Conservation (phyloP, 257 asterid genomes). For the Orobanche coerulescens region DNA sequence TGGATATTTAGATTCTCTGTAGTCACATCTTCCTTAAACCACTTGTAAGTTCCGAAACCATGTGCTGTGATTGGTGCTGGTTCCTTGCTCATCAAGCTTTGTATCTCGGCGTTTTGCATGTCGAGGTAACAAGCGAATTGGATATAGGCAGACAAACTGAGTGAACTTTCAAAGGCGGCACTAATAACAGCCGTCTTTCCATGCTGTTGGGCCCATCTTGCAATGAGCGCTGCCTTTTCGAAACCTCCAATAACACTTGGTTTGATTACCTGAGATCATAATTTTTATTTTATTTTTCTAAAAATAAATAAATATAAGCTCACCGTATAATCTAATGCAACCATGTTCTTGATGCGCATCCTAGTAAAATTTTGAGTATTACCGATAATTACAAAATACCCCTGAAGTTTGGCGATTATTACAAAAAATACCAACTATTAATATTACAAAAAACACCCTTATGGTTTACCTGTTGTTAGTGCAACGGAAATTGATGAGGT, state of each 20-base stretch:
- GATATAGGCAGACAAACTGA: slow-evolving; percentile 70
- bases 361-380: not conserved
- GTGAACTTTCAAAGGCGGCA: slow-evolving; percentile 81
- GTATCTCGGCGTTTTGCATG: slow-evolving; percentile 56
- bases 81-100: slow-evolving; percentile 38
- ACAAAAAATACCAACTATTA: too few relatives aligned
- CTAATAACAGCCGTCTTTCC: slow-evolving; percentile 78
- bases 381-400: not conserved
- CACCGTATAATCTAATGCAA: not conserved
- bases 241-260: slow-evolving; percentile 91
- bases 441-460: too few relatives aligned
- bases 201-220: slow-evolving; percentile 90
- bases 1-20: slow-evolving; percentile 39
- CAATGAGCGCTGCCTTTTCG: slow-evolving; percentile 70
- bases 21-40: slow-evolving; percentile 77
- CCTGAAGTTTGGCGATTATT: not conserved
- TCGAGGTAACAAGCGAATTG: slow-evolving; percentile 72
- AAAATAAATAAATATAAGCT: not conserved
- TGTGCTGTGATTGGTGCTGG: slow-evolving; percentile 41
- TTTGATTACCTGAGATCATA: slow-evolving; percentile 67
- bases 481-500: too few relatives aligned
- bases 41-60: slow-evolving; percentile 89
- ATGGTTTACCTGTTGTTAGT: too few relatives aligned
- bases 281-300: not conserved
- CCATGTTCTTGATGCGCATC: not conserved